Conservation (phyloP, 495 filamentous ascomycete genomes). For the Hyaloscypha finlandica region DNA sequence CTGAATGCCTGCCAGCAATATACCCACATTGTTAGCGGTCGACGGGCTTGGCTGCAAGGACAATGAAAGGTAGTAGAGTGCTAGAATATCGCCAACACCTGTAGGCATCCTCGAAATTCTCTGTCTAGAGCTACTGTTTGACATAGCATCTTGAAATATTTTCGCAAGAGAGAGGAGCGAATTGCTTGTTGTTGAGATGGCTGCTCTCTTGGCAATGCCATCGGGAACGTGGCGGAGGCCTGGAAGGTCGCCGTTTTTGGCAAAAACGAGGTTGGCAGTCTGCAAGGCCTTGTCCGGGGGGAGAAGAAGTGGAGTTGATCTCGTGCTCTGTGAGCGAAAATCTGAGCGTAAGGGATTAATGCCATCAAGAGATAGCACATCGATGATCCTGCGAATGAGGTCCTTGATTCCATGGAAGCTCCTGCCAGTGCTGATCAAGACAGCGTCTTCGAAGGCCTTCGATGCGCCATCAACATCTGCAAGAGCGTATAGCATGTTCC, state of each 20-base stretch:
- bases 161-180: slow-evolving; percentile 93
- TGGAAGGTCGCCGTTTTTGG: slow-evolving; percentile 68
- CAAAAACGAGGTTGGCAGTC: slow-evolving; percentile 84
- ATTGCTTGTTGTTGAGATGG: slow-evolving; percentile 92
- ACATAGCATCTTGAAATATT: slow-evolving; percentile 99
- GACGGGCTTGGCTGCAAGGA: slow-evolving; percentile 95
- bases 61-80: slow-evolving; percentile 93
- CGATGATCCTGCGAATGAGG: slow-evolving; percentile 80
- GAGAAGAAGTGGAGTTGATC: slow-evolving; percentile 58
- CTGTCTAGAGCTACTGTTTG: slow-evolving; percentile 64
- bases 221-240: slow-evolving; percentile 77
- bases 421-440: slow-evolving; percentile 81
- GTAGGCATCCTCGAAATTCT: slow-evolving; percentile 61
- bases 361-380: slow-evolving; percentile 56
- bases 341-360: slow-evolving; percentile 29
- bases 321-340: slow-evolving; percentile 29
- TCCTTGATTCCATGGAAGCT: slow-evolving; percentile 71
- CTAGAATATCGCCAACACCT: slow-evolving; percentile 89
- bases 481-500: slow-evolving; percentile 94
- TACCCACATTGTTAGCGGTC: slow-evolving; percentile 98
- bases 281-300: slow-evolving; percentile 81
- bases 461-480: slow-evolving; percentile 84
- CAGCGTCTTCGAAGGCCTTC: slow-evolving; percentile 91
- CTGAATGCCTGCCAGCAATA: slow-evolving; percentile 91
- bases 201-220: slow-evolving; percentile 73